These are phyloP conservation scores for Silene conica DNA, from an alignment of 148 eudicot species.

Conservation along the genomic window DNA sequence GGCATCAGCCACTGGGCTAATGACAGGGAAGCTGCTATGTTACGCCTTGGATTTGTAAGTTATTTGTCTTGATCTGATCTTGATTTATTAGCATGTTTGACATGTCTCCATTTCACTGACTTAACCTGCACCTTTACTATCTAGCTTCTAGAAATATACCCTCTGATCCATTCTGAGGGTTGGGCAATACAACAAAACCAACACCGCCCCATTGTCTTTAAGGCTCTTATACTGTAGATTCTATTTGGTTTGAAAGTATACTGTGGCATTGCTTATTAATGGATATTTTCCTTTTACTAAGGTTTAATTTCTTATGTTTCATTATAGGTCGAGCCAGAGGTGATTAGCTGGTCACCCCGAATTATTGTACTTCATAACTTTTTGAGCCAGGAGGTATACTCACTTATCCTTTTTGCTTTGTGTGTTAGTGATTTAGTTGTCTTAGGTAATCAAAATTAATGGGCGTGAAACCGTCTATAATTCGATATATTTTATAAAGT, in stretches of 20 bases:
- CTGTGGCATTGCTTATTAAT: neutral
- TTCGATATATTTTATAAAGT: neutral
- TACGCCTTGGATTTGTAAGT: slow-evolving; percentile 81
- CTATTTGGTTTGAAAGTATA: neutral
- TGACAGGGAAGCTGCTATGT: slow-evolving; percentile 65
- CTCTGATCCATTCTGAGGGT: neutral
- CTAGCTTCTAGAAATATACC: neutral
- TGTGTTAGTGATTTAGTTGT: neutral
- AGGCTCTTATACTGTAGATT: neutral
- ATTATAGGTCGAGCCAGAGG: slow-evolving; percentile 79
- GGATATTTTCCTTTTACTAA: neutral
- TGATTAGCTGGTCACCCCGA: slow-evolving; percentile 80
- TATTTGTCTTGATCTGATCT: slow-evolving; percentile 13
- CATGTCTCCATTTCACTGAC: neutral
- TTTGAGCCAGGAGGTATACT: slow-evolving; percentile 62
- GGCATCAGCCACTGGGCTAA: slow-evolving; percentile 53
- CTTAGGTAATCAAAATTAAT: neutral
- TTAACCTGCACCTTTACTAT: neutral
- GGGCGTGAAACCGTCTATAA: neutral
- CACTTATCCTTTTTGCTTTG: neutral
- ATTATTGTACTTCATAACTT: slow-evolving; percentile 75
- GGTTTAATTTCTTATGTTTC: slow-evolving; percentile 14
- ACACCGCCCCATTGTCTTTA: neutral
- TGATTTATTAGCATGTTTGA: slow-evolving; percentile 3
- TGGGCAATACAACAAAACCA: neutral